Conservation (phyloP, 225 moss, liverwort and hornwort species). For the Rhytidiadelphus loreus region DNA sequence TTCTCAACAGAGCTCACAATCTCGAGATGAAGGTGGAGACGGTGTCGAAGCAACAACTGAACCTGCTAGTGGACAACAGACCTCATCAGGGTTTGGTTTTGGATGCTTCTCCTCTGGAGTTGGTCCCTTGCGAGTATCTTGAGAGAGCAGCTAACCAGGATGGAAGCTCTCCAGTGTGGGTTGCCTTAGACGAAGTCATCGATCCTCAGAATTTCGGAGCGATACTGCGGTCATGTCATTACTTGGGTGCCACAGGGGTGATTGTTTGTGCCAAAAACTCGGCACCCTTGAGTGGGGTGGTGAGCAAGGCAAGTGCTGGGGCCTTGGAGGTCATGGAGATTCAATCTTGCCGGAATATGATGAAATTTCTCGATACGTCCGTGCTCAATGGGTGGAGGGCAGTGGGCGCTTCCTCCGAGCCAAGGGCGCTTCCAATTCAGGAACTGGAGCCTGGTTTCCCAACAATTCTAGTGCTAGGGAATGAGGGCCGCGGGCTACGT, state of each 20-base stretch:
- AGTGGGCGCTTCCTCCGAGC: slow-evolving; percentile 69
- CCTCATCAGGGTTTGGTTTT: slow-evolving; percentile 90
- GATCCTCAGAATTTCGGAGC: slow-evolving; percentile 99
- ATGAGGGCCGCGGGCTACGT: slow-evolving; percentile 84
- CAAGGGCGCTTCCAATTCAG: slow-evolving; percentile 45
- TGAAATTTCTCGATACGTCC: slow-evolving; percentile 71
- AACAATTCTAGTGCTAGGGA: slow-evolving; percentile 85
- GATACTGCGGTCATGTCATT: slow-evolving; percentile 77
- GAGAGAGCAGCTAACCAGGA: slow-evolving; percentile 29
- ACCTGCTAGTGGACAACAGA: slow-evolving; percentile 81
- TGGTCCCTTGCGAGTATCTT: slow-evolving; percentile 60
- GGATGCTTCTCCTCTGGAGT: slow-evolving; percentile 83
- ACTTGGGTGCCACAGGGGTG: slow-evolving; percentile 79
- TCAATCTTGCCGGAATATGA: slow-evolving; percentile 84
- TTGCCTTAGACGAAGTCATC: slow-evolving; percentile 87
- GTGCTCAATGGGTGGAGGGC: slow-evolving; percentile 78
- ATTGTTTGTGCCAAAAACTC: slow-evolving; percentile 94
- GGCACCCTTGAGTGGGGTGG: slow-evolving; percentile 92
- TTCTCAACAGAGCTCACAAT: slow-evolving; percentile 56
- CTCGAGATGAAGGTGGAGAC: slow-evolving; percentile 57
- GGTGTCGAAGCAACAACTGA: slow-evolving; percentile 78
- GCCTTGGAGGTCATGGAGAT: slow-evolving; percentile 98
- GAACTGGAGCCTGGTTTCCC: slow-evolving; percentile 54
- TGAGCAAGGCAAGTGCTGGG: slow-evolving; percentile 96
- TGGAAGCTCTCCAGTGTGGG: slow-evolving; percentile 61